Conservation (phyloP, 2,329 filamentous ascomycete species). For the Pseudogymnoascus sp. region DNA sequence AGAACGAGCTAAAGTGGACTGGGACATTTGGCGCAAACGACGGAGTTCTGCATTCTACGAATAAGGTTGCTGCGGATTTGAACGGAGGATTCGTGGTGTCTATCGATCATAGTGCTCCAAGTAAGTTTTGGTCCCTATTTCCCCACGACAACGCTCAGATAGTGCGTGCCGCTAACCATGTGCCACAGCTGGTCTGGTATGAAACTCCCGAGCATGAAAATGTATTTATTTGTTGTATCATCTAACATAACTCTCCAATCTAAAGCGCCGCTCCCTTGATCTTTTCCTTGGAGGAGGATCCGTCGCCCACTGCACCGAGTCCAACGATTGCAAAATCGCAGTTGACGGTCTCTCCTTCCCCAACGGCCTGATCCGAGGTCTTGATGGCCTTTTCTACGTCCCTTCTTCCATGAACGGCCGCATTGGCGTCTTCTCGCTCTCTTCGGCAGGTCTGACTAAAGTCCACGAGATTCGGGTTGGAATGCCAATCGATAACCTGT, state of each 20-base stretch:
- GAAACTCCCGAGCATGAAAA: background rate
- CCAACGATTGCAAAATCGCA: slow-evolving; percentile 23
- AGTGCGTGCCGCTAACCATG: background rate
- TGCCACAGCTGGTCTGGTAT: background rate
- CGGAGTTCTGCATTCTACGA: slow-evolving; percentile 28
- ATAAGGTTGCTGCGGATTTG: slow-evolving; percentile 27
- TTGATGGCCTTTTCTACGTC: slow-evolving; percentile 30
- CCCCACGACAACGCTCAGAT: background rate
- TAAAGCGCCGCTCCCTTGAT: slow-evolving; percentile 23
- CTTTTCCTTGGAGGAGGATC: slow-evolving; percentile 24
- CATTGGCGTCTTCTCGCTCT: slow-evolving; percentile 22
- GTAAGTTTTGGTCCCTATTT: slow-evolving; percentile 9
- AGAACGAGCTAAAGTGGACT: slow-evolving; percentile 25
- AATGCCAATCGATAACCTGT: slow-evolving; percentile 30
- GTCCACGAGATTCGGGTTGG: slow-evolving; percentile 23
- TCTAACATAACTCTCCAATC: background rate
- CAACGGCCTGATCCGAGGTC: slow-evolving; percentile 28
- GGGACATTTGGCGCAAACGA: slow-evolving; percentile 24
- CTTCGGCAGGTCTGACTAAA: slow-evolving; percentile 16
- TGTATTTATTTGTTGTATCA: background rate
- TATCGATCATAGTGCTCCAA: slow-evolving; percentile 30
- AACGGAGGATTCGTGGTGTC: slow-evolving; percentile 30
- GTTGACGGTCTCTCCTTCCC: slow-evolving; percentile 23
- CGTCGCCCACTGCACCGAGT: slow-evolving; percentile 24
- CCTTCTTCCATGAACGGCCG: slow-evolving; percentile 22